Percentiles rank a stretch among this genome's conserved stretches.
These are phyloP conservation scores for Claviceps arundinis DNA, from an alignment of 2,329 filamentous ascomycete species.

Conservation along the genomic window DNA sequence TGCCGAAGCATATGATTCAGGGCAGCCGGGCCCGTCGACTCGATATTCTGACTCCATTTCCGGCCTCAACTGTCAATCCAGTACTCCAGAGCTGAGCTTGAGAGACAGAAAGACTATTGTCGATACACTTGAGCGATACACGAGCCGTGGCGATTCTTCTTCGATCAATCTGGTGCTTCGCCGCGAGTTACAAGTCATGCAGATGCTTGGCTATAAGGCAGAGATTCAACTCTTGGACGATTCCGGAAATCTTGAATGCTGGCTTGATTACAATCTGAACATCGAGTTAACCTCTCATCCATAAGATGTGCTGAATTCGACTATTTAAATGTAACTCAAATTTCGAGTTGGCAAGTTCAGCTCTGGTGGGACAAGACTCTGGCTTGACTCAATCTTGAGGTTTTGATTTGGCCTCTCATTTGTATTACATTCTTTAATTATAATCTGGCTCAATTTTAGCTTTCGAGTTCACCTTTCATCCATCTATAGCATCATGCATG, in stretches of 20 bases:
- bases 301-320: no score
- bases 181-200: slow-evolving; percentile 55
- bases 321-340: no score
- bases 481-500: no score
- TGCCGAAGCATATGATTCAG: neutral
- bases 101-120: slow-evolving; percentile 46
- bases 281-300: neutral
- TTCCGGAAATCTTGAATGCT: slow-evolving; percentile 32
- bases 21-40: neutral
- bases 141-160: slow-evolving; percentile 4
- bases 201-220: slow-evolving; percentile 60
- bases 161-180: slow-evolving; percentile 17
- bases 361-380: no score
- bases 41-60: slow-evolving; percentile 9
- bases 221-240: slow-evolving; percentile 62
- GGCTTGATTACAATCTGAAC: slow-evolving; percentile 33
- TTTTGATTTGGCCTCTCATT: no score
- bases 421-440: no score
- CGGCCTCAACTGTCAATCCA: slow-evolving; percentile 15
- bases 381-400: no score
- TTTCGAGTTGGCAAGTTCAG: no score
- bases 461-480: no score
- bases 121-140: slow-evolving; percentile 34
- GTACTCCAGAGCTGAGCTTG: slow-evolving; percentile 28
- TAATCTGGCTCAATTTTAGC: no score